Evolutionary conservation across 1,284 basidiomycete species (phyloP).

Genomic region (Leccinum huronense): DNA sequence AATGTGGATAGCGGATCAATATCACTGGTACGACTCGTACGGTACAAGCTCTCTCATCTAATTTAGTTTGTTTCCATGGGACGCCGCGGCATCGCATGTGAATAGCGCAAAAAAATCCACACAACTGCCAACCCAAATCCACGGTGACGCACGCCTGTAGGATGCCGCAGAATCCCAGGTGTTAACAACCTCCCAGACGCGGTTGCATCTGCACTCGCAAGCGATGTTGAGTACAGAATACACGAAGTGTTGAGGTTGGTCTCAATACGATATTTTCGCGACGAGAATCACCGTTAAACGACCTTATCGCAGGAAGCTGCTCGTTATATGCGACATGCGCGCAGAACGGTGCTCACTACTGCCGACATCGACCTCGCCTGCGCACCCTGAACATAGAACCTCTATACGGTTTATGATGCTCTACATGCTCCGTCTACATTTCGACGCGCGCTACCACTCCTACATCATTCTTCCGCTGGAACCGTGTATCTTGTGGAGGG

Average conservation of each 20-base stretch:
- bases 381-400: constrained; percentile 94
- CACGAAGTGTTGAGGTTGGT: constrained; percentile 88
- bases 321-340: constrained; percentile 94
- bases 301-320: constrained; percentile 73
- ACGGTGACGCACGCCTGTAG: constrained; percentile 50
- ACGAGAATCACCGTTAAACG: not conserved
- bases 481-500: constrained; percentile 93
- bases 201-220: constrained; percentile 86
- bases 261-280: not conserved
- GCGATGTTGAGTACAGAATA: constrained; percentile 95
- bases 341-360: constrained; percentile 83
- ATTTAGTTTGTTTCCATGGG: not conserved
- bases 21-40: not conserved
- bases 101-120: not conserved
- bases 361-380: constrained; percentile 93
- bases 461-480: constrained; percentile 56
- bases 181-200: constrained; percentile 76
- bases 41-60: not conserved
- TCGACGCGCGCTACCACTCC: constrained; percentile 68
- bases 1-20: not conserved
- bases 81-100: too few species aligned
- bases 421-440: constrained; percentile 71
- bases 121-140: constrained; percentile 35
- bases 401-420: constrained; percentile 68
- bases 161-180: constrained; percentile 87